These are phyloP conservation scores for Paramecium primaurelia DNA, from an alignment of 73 alveolate species.

Conservation along the genomic window DNA sequence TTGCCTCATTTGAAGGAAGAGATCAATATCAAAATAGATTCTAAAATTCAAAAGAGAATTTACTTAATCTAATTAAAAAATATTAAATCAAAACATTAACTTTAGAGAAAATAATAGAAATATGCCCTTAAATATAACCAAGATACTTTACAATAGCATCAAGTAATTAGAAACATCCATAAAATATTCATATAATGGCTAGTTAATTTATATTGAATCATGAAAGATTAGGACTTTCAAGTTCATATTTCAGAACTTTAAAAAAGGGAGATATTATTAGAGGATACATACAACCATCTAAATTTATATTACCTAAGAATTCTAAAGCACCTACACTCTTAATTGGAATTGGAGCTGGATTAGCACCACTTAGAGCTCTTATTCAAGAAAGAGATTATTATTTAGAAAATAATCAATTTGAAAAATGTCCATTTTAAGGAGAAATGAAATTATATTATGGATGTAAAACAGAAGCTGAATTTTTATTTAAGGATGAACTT, in stretches of 20 bases:
- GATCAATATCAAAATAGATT: neutral
- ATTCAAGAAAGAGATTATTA: constrained; percentile 65
- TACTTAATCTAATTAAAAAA: constrained; percentile 63
- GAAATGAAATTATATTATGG: constrained; percentile 64
- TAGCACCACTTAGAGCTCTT: constrained; percentile 75
- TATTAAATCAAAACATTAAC: constrained; percentile 63
- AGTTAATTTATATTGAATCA: constrained; percentile 63
- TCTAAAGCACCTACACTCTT: constrained; percentile 67
- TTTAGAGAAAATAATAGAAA: constrained; percentile 64
- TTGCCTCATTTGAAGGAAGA: constrained; percentile 58
- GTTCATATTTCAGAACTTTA: constrained; percentile 63
- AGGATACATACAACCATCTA: constrained; percentile 65
- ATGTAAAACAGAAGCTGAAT: constrained; percentile 68
- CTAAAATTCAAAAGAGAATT: constrained; percentile 52
- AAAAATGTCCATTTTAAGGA: constrained; percentile 58
- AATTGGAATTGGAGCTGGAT: constrained; percentile 83
- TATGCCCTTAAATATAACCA: constrained; percentile 72
- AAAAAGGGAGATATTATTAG: constrained; percentile 46
- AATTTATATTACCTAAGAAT: constrained; percentile 68
- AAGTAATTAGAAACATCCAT: constrained; percentile 54
- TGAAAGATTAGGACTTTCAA: constrained; percentile 65
- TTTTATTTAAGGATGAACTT: constrained; percentile 65
- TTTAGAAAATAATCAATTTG: constrained; percentile 52
- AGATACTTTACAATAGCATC: constrained; percentile 72
- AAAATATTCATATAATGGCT: constrained; percentile 53